Conservation (phyloP, 1,284 basidiomycete species). For the Cryptococcus sp. region DNA sequence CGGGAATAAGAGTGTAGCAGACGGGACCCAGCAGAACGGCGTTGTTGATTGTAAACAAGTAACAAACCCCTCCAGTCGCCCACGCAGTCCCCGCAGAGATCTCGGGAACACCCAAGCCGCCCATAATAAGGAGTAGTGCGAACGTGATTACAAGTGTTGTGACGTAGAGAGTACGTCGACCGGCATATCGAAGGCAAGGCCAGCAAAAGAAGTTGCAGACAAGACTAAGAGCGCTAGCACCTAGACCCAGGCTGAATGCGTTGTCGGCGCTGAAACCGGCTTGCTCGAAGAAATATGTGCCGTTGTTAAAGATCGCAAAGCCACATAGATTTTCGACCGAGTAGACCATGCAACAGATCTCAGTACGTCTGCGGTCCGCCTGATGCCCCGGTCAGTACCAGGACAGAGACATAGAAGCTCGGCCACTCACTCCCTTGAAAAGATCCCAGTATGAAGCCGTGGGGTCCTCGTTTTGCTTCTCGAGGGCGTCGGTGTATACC, state of each 20-base stretch:
- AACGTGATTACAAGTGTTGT: constrained; percentile 18
- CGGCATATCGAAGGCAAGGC: constrained; percentile 40
- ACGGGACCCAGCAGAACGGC: constrained; percentile 27
- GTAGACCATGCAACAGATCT: background rate
- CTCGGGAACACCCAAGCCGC: constrained; percentile 16
- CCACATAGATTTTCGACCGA: constrained; percentile 27
- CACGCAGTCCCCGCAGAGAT: constrained; percentile 12
- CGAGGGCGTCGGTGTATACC: constrained; percentile 13
- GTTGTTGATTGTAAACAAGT: constrained; percentile 3
- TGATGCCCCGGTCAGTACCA: too few relatives aligned
- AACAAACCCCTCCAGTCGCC: constrained; percentile 14
- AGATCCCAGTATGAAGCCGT: constrained; percentile 11
- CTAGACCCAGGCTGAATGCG: constrained; percentile 46
- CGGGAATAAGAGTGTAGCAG: constrained; percentile 52
- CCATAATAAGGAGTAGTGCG: constrained; percentile 21
- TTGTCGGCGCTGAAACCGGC: constrained; percentile 50
- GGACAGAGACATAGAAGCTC: too few relatives aligned
- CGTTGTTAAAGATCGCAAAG: constrained; percentile 34
- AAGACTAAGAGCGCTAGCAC: constrained; percentile 28
- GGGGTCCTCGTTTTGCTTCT: background rate
- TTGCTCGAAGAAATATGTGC: constrained; percentile 48
- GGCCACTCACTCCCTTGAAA: constrained; percentile 16
- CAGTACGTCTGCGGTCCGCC: too few relatives aligned
- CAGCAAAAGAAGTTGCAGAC: background rate
- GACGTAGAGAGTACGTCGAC: constrained; percentile 53